These are phyloP conservation scores for Colletotrichum sp. DNA, from an alignment of 2,329 filamentous ascomycete genomes.

Conservation along the genomic window DNA sequence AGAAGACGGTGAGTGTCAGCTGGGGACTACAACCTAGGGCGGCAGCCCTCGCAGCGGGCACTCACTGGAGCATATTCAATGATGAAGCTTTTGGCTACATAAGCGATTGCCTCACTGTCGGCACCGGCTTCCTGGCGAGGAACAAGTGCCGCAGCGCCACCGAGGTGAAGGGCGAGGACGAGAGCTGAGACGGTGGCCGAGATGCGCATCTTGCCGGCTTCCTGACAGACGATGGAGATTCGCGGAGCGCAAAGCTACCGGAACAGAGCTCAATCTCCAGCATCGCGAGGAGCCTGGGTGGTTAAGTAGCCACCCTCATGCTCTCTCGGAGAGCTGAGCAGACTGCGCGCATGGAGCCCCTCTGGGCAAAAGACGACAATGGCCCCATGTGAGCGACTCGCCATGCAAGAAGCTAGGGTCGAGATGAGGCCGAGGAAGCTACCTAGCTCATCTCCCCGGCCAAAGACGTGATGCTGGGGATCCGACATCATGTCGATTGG, in stretches of 20 bases:
- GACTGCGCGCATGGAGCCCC: background rate
- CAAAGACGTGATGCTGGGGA: conserved; percentile 4
- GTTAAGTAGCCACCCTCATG: conserved; percentile 1
- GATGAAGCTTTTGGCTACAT: conserved; percentile 26
- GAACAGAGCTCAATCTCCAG: background rate
- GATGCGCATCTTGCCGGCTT: conserved; percentile 18
- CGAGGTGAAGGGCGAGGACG: conserved; percentile 13
- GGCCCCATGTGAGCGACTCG: background rate
- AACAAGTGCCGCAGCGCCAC: background rate
- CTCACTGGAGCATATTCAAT: conserved; percentile 26
- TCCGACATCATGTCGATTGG: background rate
- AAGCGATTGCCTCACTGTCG: background rate
- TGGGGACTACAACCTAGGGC: conserved; percentile 6
- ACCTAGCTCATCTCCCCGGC: background rate
- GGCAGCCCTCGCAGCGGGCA: conserved; percentile 13
- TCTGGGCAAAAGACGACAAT: background rate
- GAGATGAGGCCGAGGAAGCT: background rate
- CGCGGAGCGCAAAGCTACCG: conserved; percentile 8
- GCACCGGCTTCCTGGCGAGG: background rate
- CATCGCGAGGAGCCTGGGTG: background rate
- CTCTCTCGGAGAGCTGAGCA: background rate
- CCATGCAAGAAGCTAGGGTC: background rate
- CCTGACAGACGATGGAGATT: background rate
- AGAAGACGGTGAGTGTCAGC: background rate
- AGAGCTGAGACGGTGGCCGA: conserved; percentile 16